Evolutionary conservation across 768 basidiomycete species (phyloP), one percentile per base, ranked within the genome.

Genomic region (Daedaleopsis sinensis): DNA sequence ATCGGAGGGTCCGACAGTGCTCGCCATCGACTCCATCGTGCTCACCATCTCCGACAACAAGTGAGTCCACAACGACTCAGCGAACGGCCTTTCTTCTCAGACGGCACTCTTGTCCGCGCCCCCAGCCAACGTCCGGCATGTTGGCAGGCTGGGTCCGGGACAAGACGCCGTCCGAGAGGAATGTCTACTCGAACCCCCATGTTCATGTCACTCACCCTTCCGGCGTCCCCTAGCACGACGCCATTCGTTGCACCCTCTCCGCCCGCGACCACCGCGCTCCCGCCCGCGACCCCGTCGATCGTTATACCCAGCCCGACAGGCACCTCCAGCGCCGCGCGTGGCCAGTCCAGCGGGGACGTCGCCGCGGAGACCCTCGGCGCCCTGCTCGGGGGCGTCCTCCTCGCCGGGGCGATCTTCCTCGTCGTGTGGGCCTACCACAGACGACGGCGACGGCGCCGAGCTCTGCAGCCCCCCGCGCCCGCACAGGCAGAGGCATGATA

Each of bases 291-390:
- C 55, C 50, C 59, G 9, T 59, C 66, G 13, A 47, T 55, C 6
- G 51, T 57, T 35, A 57, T 62, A 62, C 60, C 60, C 60, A 55
- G 19, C 13, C 51, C 55, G 5, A 47, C 48, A 32, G 23, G 44
- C 27, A 19, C n/a, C 27, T 23, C 23, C 23, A 23, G 32, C 7
- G 19, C 11, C 42, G 54, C 49, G 47, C n/a, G 13, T 32, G 43
- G 57, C 36, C 63, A 65, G 35, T 63, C 58, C 18, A 55, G 50
- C 57, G 65, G 62, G 4, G 67, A 61, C 37, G 60, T 65, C n/a
- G 62, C 61, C 6, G 67, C 67, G 2, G 67, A 68, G 37, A 62
- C 62, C 38, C 58, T 68, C 19, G 67, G 67, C 5, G 57, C 64
- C 0, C n/a, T 68, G 5, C 44, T 68, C 21, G 67, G 67, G 0